Percentiles rank a stretch among this genome's conserved stretches.
phyloP scores from a whole-genome alignment of 305 asterid species.

The Solanum hybrid region DNA sequence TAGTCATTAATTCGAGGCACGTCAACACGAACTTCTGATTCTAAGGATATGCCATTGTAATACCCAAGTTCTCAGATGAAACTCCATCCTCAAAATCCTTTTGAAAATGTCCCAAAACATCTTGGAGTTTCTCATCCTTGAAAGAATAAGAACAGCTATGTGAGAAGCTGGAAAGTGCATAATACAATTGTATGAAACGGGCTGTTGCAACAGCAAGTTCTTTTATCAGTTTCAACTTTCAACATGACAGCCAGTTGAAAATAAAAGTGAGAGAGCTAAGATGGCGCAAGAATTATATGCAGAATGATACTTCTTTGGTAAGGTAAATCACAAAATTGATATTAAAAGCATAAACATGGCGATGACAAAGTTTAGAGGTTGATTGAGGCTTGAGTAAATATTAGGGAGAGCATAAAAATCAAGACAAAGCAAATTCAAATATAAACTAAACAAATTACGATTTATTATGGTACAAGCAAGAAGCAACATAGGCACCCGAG shows the following conservation, averaged over 20 bases:
- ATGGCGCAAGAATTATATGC: not conserved
- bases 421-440: not conserved
- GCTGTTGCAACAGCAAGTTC: not conserved
- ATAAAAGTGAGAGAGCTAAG: not conserved
- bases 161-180: slow-evolving; percentile 1
- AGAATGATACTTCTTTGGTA: not conserved
- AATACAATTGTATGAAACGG: not conserved
- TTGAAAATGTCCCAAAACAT: slow-evolving; percentile 65
- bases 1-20: not conserved
- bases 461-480: not conserved
- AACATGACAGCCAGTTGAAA: not conserved
- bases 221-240: not conserved
- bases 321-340: not conserved
- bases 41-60: not conserved
- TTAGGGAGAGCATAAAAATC: not conserved
- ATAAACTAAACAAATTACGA: not conserved
- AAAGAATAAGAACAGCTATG: slow-evolving; percentile 10
- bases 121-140: slow-evolving; percentile 68
- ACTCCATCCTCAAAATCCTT: slow-evolving; percentile 83
- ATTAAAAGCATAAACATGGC: not conserved
- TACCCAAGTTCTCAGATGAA: slow-evolving; percentile 78
- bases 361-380: not conserved
- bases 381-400: not conserved
- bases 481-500: not conserved
- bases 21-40: not conserved